Evolutionary conservation across 2,329 filamentous ascomycete genomes (phyloP), one percentile per base, ranked within the genome.

Genomic region (Alternaria triticina): DNA sequence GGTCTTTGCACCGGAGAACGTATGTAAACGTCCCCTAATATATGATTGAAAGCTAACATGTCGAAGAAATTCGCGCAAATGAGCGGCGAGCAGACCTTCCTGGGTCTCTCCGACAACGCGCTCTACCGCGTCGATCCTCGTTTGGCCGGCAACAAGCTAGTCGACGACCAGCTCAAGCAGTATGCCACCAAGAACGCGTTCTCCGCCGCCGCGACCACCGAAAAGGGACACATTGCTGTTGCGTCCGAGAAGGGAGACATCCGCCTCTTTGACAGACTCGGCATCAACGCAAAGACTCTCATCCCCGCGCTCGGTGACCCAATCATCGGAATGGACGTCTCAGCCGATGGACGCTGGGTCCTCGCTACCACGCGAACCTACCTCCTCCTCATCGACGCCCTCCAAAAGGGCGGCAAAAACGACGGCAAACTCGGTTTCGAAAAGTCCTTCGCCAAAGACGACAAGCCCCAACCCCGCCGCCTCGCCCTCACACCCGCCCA

Each of bases 341-440:
- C 93, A 55, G 96, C 96, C 8, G 94, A 99, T 79, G 96, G 96
- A 54, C 92, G 93, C 72, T 99, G 95, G 95, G 89, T 99, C 17
- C 87, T 99, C 33, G 96, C 92, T 17, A 99, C 96, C 1, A 97
- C 95, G 73, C 89, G 91, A 49, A 99, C 95, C 5, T 99, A 98
- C 78, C 88, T 99, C 12, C 88, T 99, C 8, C 90, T 99, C 65
- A 93, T 99, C 67, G 96, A 99, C 76, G 89, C 94, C 0, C 82
- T 95, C 71, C 96, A 99, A 77, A 94, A 96, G 77, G 88, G 90
- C 1, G 96, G 96, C 79, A 98, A 97, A 86, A 97, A 98, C 69
- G 93, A 96, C 77, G 96, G 96, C 77, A 97, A 97, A 81, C 90
- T 99, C n/a, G 96, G 96, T 2, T 99, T 99, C 76, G 94, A 99